A percentile compares a stretch with the other conserved stretches of the same genome.
phyloP scores from a whole-genome alignment of 495 filamentous ascomycete species.

The Entonaema liquescens region DNA sequence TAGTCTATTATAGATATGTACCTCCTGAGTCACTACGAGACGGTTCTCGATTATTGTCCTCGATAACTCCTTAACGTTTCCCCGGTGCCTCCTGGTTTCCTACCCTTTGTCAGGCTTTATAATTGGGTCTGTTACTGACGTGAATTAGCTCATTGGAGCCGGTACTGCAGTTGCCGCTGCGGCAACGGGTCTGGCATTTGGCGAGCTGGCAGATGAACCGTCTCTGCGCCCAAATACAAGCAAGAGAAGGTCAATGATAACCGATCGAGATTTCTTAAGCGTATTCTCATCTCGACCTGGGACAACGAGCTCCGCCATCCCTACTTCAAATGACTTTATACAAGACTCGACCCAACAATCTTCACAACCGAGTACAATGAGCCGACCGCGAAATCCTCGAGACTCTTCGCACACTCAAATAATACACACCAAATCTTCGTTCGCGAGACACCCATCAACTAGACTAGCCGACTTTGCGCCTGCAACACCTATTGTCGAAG shows the following conservation, averaged over 20 bases:
- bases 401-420: constrained; percentile 49
- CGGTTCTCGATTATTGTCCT: not conserved
- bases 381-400: constrained; percentile 42
- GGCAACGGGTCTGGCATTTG: constrained; percentile 63
- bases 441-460: constrained; percentile 57
- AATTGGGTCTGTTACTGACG: constrained; percentile 30
- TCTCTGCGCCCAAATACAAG: constrained; percentile 43
- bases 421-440: constrained; percentile 43
- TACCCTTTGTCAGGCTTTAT: constrained; percentile 12
- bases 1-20: not conserved
- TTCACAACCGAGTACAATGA: constrained; percentile 42
- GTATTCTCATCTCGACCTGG: constrained; percentile 53
- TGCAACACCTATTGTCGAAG: constrained; percentile 48
- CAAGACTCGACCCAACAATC: constrained; percentile 45
- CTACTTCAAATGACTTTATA: constrained; percentile 47
- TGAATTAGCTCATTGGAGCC: constrained; percentile 63
- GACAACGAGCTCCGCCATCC: constrained; percentile 47
- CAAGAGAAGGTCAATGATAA: constrained; percentile 55
- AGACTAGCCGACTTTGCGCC: constrained; percentile 49
- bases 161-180: constrained; percentile 68
- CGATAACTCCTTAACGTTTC: not conserved
- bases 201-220: constrained; percentile 50
- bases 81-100: not conserved
- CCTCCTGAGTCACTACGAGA: not conserved
- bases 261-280: constrained; percentile 51